Base-by-base conservation (phyloP, 1,284 basidiomycete species). In the Gymnopus androsaceus region DNA sequence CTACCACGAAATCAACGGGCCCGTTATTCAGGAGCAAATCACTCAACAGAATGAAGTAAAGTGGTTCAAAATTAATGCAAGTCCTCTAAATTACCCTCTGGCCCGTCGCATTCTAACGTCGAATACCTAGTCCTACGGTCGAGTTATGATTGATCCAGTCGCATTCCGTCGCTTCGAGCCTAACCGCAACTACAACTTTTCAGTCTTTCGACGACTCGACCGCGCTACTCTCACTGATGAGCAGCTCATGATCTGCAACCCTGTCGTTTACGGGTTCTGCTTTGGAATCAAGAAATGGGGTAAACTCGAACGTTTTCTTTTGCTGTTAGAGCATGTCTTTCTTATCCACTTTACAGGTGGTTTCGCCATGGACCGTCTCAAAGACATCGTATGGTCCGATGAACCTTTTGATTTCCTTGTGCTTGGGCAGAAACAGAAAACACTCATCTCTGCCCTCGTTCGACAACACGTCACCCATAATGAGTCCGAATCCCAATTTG, bases 281-380 rank as follows among this genome's bases (percentile, higher is more conserved):
- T 69, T 71, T 40, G 65, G 58, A 19, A 55, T 54, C 5, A 72
- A 72, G 57, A 55, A 51, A 23, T 72, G 70, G 68, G 67, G 69
- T 70, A 51, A 9, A 62, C 62, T 23, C 28, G 2, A 7, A 28
- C 17, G 15, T 52, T 30, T 36, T 21, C 11, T 33, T n/a, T 42
- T 11, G 31, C 25, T 50, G 11, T 25, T 54, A 17, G 19, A 5
- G 12, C n/a, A 31, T 1, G 9, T n/a, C n/a, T n/a, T 28, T 38
- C 15, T 25, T 31, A 17, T 30, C 11, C 11, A 34, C 34, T 49
- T 17, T 30, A 4, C 40, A 69, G 67, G 67, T 46, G 68, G 61
- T 2, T 71, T 69, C 51, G 66, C 68, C 0, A 55, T 71, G 36
- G 66, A 66, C 38, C 64, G 65, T 7, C 38, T 71, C 2, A 21